Evolutionary conservation across 176 grass and related monocot species (phyloP).

Genomic region (Oryza rufipogon): DNA sequence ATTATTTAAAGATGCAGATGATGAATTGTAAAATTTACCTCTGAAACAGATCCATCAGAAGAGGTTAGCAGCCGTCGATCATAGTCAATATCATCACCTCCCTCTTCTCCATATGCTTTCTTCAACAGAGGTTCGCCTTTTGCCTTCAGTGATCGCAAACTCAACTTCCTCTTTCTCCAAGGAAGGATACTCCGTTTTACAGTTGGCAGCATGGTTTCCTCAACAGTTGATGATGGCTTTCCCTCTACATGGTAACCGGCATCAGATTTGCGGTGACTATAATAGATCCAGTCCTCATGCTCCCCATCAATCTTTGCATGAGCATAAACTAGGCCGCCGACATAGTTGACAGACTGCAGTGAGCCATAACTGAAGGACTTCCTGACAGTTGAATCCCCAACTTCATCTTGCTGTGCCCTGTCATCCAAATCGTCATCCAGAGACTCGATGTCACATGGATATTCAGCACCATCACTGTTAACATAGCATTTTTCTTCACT

Average conservation of each 20-base stretch:
- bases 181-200: conserved; percentile 69
- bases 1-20: neutral
- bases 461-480: conserved; percentile 72
- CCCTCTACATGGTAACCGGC: conserved; percentile 52
- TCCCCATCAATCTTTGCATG: conserved; percentile 63
- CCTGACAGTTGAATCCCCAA: conserved; percentile 56
- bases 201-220: conserved; percentile 41
- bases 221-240: conserved; percentile 30
- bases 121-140: conserved; percentile 83
- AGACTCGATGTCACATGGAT: conserved; percentile 72
- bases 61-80: conserved; percentile 61
- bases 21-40: conserved; percentile 42
- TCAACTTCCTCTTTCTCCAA: conserved; percentile 65
- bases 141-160: conserved; percentile 53
- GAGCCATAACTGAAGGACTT: conserved; percentile 99
- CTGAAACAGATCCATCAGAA: conserved; percentile 43
- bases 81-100: conserved; percentile 89
- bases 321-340: conserved; percentile 51
- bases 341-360: conserved; percentile 65
- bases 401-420: conserved; percentile 51
- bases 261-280: conserved; percentile 78
- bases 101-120: conserved; percentile 73
- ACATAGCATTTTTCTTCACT: conserved; percentile 66
- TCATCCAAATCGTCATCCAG: conserved; percentile 69
- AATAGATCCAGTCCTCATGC: conserved; percentile 89